phyloP scores from a whole-genome alignment of 2,329 filamentous ascomycete species.

The Coleophoma cylindrospora region DNA sequence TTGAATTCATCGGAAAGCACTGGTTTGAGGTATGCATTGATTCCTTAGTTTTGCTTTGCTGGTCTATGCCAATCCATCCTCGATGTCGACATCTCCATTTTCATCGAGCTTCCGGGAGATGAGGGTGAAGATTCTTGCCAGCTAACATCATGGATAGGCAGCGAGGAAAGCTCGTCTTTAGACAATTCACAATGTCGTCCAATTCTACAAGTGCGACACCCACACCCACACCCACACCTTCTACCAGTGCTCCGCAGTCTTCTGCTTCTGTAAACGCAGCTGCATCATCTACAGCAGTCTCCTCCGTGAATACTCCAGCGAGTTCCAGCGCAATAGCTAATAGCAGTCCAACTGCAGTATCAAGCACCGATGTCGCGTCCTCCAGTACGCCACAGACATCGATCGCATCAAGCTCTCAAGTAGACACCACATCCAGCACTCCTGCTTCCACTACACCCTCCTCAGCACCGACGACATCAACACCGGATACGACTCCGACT shows the following conservation, averaged over 20 bases:
- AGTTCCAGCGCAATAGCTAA: conserved; percentile 22
- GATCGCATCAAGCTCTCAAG: conserved; percentile 18
- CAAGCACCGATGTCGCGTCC: conserved; percentile 17
- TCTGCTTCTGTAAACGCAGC: background rate
- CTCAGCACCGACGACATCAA: conserved; percentile 7
- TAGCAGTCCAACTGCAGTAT: conserved; percentile 14
- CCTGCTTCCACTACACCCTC: conserved; percentile 6
- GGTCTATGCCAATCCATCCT: background rate
- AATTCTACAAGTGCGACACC: conserved; percentile 22
- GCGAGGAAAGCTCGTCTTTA: conserved; percentile 14
- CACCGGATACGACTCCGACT: conserved; percentile 1
- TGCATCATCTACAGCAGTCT: conserved; percentile 4
- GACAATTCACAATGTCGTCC: conserved; percentile 20
- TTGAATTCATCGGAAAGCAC: conserved; percentile 1
- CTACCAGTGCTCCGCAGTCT: conserved; percentile 7
- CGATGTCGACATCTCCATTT: background rate
- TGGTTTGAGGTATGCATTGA: conserved; percentile 13
- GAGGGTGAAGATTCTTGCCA: conserved; percentile 7
- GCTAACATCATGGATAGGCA: conserved; percentile 18
- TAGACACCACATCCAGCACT: conserved; percentile 8
- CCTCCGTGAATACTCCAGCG: conserved; percentile 7
- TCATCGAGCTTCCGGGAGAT: background rate
- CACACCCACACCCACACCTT: conserved; percentile 1
- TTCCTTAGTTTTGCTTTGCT: background rate
- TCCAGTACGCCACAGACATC: conserved; percentile 15